A percentile compares a stretch with the other conserved stretches of the same genome.
phyloP scores from a whole-genome alignment of 192 early-diverging fungal species.

The Geranomyces variabilis region DNA sequence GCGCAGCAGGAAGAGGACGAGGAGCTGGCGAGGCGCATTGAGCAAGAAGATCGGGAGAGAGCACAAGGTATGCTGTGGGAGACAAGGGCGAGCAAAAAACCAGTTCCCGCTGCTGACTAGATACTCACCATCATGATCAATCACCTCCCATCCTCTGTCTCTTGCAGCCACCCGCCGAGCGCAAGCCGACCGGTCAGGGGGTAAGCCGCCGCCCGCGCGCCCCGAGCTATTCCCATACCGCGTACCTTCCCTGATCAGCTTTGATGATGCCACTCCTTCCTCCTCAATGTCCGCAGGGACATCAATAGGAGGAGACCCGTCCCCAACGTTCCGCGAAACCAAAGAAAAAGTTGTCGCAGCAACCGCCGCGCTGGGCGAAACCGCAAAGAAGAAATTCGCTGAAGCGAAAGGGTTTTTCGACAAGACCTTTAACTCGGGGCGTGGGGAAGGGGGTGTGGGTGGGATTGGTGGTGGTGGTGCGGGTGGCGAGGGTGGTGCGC shows the following conservation, averaged over 20 bases:
- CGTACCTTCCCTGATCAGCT: too few relatives aligned
- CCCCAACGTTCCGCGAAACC: slow-evolving; percentile 22
- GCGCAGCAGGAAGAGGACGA: slow-evolving; percentile 34
- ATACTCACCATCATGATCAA: too few relatives aligned
- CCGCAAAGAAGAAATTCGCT: slow-evolving; percentile 29
- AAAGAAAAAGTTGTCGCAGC: slow-evolving; percentile 23
- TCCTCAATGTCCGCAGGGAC: too few relatives aligned
- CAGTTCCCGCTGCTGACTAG: too few relatives aligned
- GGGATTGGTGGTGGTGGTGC: background rate
- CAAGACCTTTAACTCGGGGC: slow-evolving; percentile 7
- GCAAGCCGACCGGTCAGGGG: background rate
- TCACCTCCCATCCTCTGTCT: too few relatives aligned
- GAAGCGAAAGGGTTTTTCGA: slow-evolving; percentile 18
- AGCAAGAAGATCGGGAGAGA: slow-evolving; percentile 19
- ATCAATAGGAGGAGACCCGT: background rate
- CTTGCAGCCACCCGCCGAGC: background rate
- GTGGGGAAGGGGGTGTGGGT: background rate
- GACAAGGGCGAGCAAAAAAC: too few relatives aligned
- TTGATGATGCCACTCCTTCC: too few relatives aligned
- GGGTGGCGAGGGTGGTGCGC: background rate
- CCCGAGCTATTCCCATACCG: too few relatives aligned
- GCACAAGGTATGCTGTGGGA: slow-evolving; percentile 13
- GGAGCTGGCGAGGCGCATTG: slow-evolving; percentile 20
- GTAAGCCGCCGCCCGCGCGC: background rate
- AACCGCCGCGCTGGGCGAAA: slow-evolving; percentile 21